phyloP scores from a whole-genome alignment of 2,329 filamentous ascomycete genomes.

The Zarea fungicola region DNA sequence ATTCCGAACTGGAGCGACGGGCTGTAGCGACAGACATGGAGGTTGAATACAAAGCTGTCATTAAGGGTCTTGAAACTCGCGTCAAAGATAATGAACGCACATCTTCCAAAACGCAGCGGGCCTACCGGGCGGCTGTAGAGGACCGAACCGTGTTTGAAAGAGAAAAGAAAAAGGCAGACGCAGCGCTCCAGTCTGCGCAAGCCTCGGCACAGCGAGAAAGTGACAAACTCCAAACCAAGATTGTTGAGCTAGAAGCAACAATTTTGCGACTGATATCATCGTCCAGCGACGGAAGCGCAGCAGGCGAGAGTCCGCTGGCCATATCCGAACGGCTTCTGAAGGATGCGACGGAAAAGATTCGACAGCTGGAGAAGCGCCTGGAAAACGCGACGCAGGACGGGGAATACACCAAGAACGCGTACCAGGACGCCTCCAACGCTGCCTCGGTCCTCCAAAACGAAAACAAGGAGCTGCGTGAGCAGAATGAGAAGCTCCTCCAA shows the following conservation, averaged over 20 bases:
- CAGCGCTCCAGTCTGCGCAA: slow-evolving; percentile 23
- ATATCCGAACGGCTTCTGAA: slow-evolving; percentile 29
- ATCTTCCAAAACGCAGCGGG: slow-evolving; percentile 38
- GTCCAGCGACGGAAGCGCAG: slow-evolving; percentile 18
- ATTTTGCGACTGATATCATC: slow-evolving; percentile 27
- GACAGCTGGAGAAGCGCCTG: slow-evolving; percentile 35
- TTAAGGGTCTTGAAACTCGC: slow-evolving; percentile 39
- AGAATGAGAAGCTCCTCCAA: slow-evolving; percentile 35
- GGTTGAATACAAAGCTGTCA: slow-evolving; percentile 34
- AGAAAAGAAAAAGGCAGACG: slow-evolving; percentile 37
- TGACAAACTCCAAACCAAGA: slow-evolving; percentile 32
- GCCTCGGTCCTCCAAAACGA: slow-evolving; percentile 41
- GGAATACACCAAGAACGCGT: slow-evolving; percentile 53
- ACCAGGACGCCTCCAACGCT: slow-evolving; percentile 51
- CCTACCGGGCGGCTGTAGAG: slow-evolving; percentile 44
- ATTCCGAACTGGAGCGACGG: slow-evolving; percentile 26
- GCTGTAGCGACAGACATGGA: slow-evolving; percentile 25
- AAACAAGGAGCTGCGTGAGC: slow-evolving; percentile 39
- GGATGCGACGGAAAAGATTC: slow-evolving; percentile 32
- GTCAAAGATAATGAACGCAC: slow-evolving; percentile 42
- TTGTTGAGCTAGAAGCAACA: slow-evolving; percentile 31
- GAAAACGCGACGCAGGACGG: slow-evolving; percentile 42
- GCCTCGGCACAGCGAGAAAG: slow-evolving; percentile 28
- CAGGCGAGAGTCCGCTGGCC: slow-evolving; percentile 22
- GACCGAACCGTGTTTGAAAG: slow-evolving; percentile 46